Conservation (phyloP, 2,329 filamentous ascomycete species). For the Tympanopsis confertula region DNA sequence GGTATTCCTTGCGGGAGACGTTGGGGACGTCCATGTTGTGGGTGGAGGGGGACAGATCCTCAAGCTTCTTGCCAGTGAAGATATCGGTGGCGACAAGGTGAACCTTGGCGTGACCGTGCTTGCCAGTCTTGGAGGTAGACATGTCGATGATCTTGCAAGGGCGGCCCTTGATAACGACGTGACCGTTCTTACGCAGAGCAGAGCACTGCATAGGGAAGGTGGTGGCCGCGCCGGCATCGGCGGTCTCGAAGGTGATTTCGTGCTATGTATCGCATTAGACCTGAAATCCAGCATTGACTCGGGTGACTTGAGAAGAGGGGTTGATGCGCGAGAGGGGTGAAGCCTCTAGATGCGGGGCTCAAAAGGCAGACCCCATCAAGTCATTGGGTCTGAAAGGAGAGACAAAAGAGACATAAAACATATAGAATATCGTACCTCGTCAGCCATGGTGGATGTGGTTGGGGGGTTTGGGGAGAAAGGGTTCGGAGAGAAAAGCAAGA, state of each 20-base stretch:
- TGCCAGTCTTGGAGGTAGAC: slow-evolving; percentile 99
- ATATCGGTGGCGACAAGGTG: slow-evolving; percentile 96
- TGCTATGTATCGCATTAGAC: too few relatives aligned
- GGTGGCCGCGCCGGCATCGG: slow-evolving; percentile 87
- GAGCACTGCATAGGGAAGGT: slow-evolving; percentile 99
- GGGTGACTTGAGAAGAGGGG: too few relatives aligned
- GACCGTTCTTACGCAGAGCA: slow-evolving; percentile 97
- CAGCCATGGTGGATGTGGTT: neutral
- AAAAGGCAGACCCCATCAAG: too few relatives aligned
- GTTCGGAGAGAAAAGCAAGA: neutral
- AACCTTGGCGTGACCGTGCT: slow-evolving; percentile 99
- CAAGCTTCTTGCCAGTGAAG: slow-evolving; percentile 99
- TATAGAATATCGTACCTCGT: slow-evolving; percentile 1
- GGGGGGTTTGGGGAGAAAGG: neutral
- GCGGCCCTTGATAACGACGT: slow-evolving; percentile 95
- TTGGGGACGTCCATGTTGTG: slow-evolving; percentile 97
- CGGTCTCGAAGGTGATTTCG: slow-evolving; percentile 66
- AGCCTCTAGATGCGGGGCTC: neutral
- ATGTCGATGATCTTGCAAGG: slow-evolving; percentile 99
- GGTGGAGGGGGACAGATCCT: slow-evolving; percentile 97
- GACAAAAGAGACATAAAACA: too few relatives aligned
- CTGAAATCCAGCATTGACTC: too few relatives aligned
- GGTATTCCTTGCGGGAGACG: slow-evolving; percentile 80
- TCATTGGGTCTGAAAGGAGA: too few relatives aligned
- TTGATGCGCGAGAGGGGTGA: neutral